Percentiles rank a stretch among this genome's conserved stretches.
phyloP scores from a whole-genome alignment of 495 filamentous ascomycete species.

The Trichoderma reesei region DNA sequence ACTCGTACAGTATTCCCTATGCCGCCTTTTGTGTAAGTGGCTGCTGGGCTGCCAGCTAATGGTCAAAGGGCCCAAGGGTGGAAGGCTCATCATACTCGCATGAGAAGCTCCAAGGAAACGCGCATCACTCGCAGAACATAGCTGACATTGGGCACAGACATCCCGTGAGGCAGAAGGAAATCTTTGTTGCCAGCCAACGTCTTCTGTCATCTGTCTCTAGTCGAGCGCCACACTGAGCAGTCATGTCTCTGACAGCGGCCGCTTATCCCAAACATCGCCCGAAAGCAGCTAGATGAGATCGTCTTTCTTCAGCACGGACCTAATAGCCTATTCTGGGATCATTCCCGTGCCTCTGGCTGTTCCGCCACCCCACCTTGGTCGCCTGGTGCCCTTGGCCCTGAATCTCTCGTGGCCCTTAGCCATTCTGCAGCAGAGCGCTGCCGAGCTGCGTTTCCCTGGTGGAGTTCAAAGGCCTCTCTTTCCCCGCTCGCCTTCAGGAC shows the following conservation, averaged over 20 bases:
- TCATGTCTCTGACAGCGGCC: slow-evolving; percentile 4
- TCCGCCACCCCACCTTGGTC: background rate
- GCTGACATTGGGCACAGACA: background rate
- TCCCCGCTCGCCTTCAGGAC: slow-evolving; percentile 4
- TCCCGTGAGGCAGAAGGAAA: background rate
- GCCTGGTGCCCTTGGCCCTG: background rate
- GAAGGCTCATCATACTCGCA: too few species aligned
- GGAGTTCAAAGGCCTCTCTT: background rate
- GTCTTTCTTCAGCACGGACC: slow-evolving; percentile 4
- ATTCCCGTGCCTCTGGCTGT: background rate
- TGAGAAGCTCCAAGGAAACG: too few species aligned
- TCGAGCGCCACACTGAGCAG: background rate
- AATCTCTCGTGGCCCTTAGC: background rate
- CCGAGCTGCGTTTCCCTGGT: background rate
- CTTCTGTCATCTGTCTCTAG: background rate
- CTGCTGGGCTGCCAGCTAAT: too few species aligned
- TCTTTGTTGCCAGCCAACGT: background rate
- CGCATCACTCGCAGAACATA: too few species aligned
- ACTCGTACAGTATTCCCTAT: too few species aligned
- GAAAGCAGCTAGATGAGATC: background rate
- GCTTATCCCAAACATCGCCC: background rate
- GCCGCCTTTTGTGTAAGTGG: too few species aligned
- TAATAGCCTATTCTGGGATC: slow-evolving; percentile 3
- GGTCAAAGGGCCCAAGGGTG: too few species aligned
- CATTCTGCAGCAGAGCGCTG: background rate